Evolutionary conservation across 2,329 filamentous ascomycete species (phyloP), one percentile per base, ranked within the genome.

Genomic region (Arthrobotrys sinensis): DNA sequence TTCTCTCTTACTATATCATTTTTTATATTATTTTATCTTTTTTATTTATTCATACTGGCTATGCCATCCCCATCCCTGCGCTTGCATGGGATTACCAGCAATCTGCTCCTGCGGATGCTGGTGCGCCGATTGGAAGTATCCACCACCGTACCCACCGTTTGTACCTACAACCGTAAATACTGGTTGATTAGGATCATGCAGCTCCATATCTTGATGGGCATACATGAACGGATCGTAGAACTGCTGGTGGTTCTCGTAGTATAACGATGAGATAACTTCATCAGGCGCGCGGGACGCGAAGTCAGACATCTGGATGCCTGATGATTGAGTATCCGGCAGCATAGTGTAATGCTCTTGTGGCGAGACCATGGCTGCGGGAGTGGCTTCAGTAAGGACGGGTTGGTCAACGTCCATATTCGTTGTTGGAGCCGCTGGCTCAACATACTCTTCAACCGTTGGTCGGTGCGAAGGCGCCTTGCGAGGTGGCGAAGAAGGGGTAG

Each of bases 221-320:
- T 77, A 77, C 73, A 77, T 71, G 50, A 77, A 77, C 19, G 66
- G 50, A 43, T 77, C 73, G 43, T 77, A 77, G 52, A 77, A 71
- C 16, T 60, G 73, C 14, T 77, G 73, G 8, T 77, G 28, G 4
- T 50, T 53, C 16, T 77, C 50, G 36, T 77, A 77, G 48, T 71
- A 71, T 52, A 76, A 50, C n/a, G 57, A 66, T 3, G 66, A 66
- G 32, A 77, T 71, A 24, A 77, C 66, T 50, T 77, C 73, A 38
- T 77, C 73, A 2, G 73, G 73, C 8, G 73, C 66, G 5, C 66
- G 66, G 11, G 67, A 70, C 28, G 73, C 66, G 19, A 77, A 77
- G 12, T 77, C 73, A 5, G 73, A 77, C 73, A 77, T 77, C 32
- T 70, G 73, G 21, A 77, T 71, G 14, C 73, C 67, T 60, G 55